Conservation (phyloP, 176 grass and related monocot genomes). For the Pontederia crassipes region DNA sequence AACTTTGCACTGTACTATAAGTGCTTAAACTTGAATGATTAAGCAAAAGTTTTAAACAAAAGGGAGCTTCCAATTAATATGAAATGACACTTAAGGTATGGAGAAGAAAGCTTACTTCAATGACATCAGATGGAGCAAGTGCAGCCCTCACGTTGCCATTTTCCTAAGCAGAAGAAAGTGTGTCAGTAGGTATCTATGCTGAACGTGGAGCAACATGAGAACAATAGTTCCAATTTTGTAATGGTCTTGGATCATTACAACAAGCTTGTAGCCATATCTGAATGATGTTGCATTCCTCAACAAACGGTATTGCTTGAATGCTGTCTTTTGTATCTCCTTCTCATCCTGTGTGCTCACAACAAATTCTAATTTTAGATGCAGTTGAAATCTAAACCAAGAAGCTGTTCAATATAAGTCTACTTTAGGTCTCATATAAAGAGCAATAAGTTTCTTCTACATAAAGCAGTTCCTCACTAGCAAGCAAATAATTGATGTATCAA, state of each 20-base stretch:
- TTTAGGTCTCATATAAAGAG: too few species aligned
- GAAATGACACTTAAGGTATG: too few species aligned
- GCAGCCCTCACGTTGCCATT: slow-evolving; percentile 73
- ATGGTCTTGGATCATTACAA: slow-evolving; percentile 39
- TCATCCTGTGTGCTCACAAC: background rate
- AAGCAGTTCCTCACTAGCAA: too few species aligned
- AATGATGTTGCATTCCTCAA: slow-evolving; percentile 58
- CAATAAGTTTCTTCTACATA: too few species aligned
- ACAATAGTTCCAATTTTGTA: background rate
- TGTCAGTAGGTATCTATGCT: background rate
- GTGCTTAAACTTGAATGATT: too few species aligned
- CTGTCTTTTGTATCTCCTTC: slow-evolving; percentile 68
- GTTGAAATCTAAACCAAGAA: too few species aligned
- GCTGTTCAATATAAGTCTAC: too few species aligned
- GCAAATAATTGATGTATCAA: too few species aligned
- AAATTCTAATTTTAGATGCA: too few species aligned
- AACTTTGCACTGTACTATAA: too few species aligned
- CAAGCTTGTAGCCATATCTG: slow-evolving; percentile 89
- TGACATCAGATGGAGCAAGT: slow-evolving; percentile 54
- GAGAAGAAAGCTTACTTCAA: slow-evolving; percentile 45
- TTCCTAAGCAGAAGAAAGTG: slow-evolving; percentile 43
- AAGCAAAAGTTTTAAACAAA: too few species aligned
- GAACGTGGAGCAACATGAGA: background rate
- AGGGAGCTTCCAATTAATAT: too few species aligned
- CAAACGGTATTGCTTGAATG: slow-evolving; percentile 53